These are phyloP conservation scores for Trifolium repens DNA, from an alignment of 306 rosid species.

Conservation along the genomic window DNA sequence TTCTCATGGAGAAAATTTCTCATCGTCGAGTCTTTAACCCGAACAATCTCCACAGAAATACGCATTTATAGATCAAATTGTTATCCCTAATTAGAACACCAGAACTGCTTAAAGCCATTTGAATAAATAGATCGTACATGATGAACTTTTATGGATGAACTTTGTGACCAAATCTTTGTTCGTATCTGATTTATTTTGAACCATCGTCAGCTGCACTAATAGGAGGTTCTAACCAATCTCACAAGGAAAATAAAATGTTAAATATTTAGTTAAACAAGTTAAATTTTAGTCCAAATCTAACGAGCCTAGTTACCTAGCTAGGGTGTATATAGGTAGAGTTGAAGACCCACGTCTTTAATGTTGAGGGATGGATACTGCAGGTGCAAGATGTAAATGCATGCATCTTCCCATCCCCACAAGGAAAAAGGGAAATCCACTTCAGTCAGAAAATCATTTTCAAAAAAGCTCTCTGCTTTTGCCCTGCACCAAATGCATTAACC, in stretches of 20 bases:
- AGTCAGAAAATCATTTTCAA: constrained; percentile 44
- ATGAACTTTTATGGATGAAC: no score
- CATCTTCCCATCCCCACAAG: constrained; percentile 30
- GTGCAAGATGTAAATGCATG: constrained; percentile 53
- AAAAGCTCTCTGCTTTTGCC: constrained; percentile 25
- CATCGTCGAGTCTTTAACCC: no score
- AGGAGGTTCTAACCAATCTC: no score
- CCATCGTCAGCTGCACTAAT: no score
- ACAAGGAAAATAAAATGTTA: not conserved
- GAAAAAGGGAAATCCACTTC: constrained; percentile 36
- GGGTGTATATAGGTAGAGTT: constrained; percentile 22
- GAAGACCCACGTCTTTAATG: constrained; percentile 42
- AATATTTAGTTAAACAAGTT: constrained; percentile 35
- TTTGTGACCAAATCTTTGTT: no score
- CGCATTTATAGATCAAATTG: no score
- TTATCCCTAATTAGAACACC: no score
- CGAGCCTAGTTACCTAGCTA: constrained; percentile 8
- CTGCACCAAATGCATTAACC: constrained; percentile 45
- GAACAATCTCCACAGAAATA: no score
- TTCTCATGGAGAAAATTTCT: no score
- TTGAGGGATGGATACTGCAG: constrained; percentile 42
- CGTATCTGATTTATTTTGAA: no score
- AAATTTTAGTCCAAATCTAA: constrained; percentile 7
- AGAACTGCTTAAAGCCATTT: no score
- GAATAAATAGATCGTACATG: no score